A percentile compares a stretch with the other conserved stretches of the same genome.
These are phyloP conservation scores for Fusarium stilboides DNA, from an alignment of 2,329 filamentous ascomycete genomes.

Conservation along the genomic window DNA sequence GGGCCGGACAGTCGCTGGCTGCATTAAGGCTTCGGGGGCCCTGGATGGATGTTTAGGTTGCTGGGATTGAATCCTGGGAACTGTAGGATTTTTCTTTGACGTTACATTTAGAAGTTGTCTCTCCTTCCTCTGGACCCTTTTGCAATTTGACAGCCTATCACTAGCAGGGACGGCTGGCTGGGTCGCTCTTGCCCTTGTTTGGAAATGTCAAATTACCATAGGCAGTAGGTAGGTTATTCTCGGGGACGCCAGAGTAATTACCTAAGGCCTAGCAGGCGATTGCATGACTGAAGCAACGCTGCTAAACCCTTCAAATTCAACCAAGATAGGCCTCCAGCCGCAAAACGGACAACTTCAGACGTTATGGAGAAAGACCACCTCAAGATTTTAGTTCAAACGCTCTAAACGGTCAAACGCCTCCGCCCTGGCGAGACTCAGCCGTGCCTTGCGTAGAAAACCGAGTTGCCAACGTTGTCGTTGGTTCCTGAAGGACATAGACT, in stretches of 20 bases:
- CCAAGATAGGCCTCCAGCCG: slow-evolving; percentile 1
- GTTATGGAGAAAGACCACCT: slow-evolving; percentile 24
- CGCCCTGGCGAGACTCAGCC: slow-evolving; percentile 15
- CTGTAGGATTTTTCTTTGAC: slow-evolving; percentile 30
- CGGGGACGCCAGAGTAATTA: slow-evolving; percentile 17
- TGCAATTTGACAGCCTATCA: slow-evolving; percentile 36
- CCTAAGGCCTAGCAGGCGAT: slow-evolving; percentile 19
- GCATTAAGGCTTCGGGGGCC: slow-evolving; percentile 24
- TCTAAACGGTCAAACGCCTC: slow-evolving; percentile 20
- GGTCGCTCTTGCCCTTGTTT: slow-evolving; percentile 33
- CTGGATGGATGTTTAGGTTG: slow-evolving; percentile 27
- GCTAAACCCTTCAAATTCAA: slow-evolving; percentile 29
- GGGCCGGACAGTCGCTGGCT: slow-evolving; percentile 44
- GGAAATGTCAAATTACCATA: slow-evolving; percentile 34
- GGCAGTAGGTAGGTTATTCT: slow-evolving; percentile 11
- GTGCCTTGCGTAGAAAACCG: slow-evolving; percentile 1
- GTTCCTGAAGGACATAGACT: slow-evolving; percentile 31
- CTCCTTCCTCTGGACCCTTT: slow-evolving; percentile 32
- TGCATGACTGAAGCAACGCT: slow-evolving; percentile 40
- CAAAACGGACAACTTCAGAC: neutral
- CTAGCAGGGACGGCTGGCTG: slow-evolving; percentile 34
- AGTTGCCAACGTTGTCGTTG: neutral
- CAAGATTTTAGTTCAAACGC: slow-evolving; percentile 11
- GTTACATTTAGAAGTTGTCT: slow-evolving; percentile 44
- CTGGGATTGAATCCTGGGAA: slow-evolving; percentile 21